A percentile compares a stretch with the other conserved stretches of the same genome.
These are phyloP conservation scores for Juglanconis juglandina DNA, from an alignment of 2,329 filamentous ascomycete species.

Conservation along the genomic window DNA sequence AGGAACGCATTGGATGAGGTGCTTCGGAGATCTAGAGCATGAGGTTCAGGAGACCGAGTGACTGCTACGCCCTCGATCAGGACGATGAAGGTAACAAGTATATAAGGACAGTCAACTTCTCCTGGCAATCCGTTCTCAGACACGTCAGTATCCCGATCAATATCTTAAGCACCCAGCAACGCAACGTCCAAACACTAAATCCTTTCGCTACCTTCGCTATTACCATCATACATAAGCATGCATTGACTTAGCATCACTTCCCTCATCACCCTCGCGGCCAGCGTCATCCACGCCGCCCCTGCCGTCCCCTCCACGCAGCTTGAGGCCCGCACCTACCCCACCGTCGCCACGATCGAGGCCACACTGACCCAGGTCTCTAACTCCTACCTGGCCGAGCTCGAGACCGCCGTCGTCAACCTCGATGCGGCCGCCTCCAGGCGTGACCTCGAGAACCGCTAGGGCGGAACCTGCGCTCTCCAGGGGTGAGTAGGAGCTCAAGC, in stretches of 20 bases:
- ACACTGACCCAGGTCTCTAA: not conserved
- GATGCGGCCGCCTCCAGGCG: not conserved
- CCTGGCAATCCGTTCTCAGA: not conserved
- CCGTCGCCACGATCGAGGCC: constrained; percentile 2
- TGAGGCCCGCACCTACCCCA: constrained; percentile 5
- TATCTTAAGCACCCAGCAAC: not conserved
- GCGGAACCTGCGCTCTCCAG: constrained; percentile 5
- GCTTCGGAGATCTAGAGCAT: not conserved
- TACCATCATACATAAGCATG: not conserved
- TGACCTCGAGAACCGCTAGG: not conserved
- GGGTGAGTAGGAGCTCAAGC: not conserved
- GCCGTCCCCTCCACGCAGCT: not conserved
- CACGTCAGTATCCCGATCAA: not conserved
- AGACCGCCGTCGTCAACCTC: constrained; percentile 1
- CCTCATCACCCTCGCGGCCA: not conserved
- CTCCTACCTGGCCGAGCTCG: not conserved
- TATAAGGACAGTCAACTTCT: not conserved
- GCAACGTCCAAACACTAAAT: not conserved
- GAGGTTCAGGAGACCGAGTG: not conserved
- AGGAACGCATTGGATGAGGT: not conserved
- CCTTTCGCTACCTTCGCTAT: too few relatives aligned
- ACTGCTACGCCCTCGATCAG: not conserved
- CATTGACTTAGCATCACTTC: not conserved
- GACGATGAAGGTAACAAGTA: not conserved
- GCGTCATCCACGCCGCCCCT: not conserved